Evolutionary conservation across 129 eudicot species (phyloP), one percentile per base, ranked within the genome.

Genomic region (Dittrichia graveolens): DNA sequence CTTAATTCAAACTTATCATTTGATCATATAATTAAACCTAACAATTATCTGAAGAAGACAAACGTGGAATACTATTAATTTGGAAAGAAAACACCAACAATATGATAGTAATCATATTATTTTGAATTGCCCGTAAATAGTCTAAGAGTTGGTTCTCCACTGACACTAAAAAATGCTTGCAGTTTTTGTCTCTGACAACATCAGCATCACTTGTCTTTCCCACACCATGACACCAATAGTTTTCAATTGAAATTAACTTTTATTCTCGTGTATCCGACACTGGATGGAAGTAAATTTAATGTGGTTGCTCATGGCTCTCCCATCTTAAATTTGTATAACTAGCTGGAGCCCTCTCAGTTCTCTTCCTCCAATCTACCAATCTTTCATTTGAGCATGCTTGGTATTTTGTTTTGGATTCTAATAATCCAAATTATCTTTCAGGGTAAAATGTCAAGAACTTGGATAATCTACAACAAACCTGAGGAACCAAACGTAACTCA

Each of bases 381-480:
- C 42, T 72, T 72, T 54, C 19, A 66, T 15, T 39, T 41, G 57
- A 3, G 49, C 55, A 46, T 59, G 70, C 13, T 15, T 40, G 50
- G 53, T 66, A 11, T 8, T 40, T 63, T 57, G 24, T 63, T 46
- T 40, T 73, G 58, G 75, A 57, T 71, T 77, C 9, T 53, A 61
- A 41, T 69, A 59, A 80, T 53, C 67, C 49, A 48, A 68, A 47
- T 55, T 56, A 70, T 11, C 40, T 78, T 80, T 57, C 86, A 90
- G 99, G 97, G 93, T 9, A 94, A 90, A 84, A 82, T 90, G 95
- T 88, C 99, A 64, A 88, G 97, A 80, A 90, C 99, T 63, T 94
- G 99, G 99, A 94, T 94, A 43, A 67, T 73, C 41, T 94, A 94
- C 79, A 94, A 94, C 80, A 90, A 84, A 80, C 97, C 99, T 1